These are phyloP conservation scores for Sporisorium graminicola DNA, from an alignment of 1,284 basidiomycete species.

Conservation along the genomic window DNA sequence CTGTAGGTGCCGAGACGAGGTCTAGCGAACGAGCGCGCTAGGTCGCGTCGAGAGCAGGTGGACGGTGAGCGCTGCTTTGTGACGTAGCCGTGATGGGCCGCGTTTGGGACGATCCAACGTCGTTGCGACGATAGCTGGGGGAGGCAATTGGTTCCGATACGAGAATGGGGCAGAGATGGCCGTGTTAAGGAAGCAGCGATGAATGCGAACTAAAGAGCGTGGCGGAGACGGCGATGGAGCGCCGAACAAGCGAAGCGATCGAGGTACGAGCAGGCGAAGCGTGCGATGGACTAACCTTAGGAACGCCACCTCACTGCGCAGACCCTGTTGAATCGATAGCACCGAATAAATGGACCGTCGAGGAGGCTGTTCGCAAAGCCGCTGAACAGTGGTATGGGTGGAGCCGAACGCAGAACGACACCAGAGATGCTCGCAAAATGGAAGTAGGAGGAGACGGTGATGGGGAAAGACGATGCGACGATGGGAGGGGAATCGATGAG, in stretches of 20 bases:
- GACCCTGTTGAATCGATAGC: neutral
- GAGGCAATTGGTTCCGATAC: too few relatives aligned
- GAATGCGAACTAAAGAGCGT: neutral
- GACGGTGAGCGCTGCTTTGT: neutral
- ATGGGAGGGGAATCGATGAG: neutral
- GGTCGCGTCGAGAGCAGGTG: neutral
- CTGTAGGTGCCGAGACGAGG: neutral
- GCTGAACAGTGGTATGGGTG: neutral
- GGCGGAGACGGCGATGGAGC: neutral
- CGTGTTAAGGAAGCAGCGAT: neutral
- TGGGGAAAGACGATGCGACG: too few relatives aligned
- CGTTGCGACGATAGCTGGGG: too few relatives aligned
- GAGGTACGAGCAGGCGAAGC: neutral
- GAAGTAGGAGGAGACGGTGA: neutral
- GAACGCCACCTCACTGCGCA: too few relatives aligned
- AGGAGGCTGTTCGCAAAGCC: neutral
- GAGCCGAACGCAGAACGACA: neutral
- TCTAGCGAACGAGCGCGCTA: neutral
- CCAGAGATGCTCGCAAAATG: neutral
- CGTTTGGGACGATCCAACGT: too few relatives aligned
- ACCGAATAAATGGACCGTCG: neutral
- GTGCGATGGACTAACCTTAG: too few relatives aligned
- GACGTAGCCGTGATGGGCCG: too few relatives aligned
- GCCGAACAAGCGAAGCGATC: neutral
- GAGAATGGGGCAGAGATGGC: neutral